Percentiles rank a stretch among this genome's conserved stretches.
Conservation (phyloP, 805 yeast species). For the Wickerhamiella azymoides region DNA sequence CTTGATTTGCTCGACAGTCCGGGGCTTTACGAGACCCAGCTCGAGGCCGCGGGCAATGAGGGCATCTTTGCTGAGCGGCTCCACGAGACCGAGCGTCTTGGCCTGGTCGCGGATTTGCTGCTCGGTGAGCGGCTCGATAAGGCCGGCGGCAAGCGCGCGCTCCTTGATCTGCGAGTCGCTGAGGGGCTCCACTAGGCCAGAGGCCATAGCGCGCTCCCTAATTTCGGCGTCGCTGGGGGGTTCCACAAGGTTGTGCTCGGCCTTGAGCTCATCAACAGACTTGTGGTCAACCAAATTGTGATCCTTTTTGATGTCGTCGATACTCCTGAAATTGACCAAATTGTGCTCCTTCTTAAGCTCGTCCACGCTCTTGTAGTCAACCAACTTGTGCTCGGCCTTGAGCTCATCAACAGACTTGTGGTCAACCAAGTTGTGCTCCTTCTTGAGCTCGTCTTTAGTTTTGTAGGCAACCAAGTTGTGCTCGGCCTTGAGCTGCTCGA, state of each 20-base stretch:
- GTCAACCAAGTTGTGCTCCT: background rate
- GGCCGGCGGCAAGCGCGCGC: slow-evolving; percentile 6
- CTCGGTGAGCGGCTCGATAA: slow-evolving; percentile 14
- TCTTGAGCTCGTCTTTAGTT: no score
- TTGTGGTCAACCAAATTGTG: slow-evolving; percentile 15
- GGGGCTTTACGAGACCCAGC: slow-evolving; percentile 10
- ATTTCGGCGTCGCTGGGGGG: slow-evolving; percentile 34
- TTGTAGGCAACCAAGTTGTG: background rate
- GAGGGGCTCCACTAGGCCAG: slow-evolving; percentile 40
- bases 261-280: background rate
- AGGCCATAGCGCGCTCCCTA: slow-evolving; percentile 33
- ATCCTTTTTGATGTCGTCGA: background rate
- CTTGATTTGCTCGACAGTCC: slow-evolving; percentile 11
- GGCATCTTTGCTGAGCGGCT: slow-evolving; percentile 9
- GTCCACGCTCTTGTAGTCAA: slow-evolving; percentile 6
- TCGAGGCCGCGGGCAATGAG: slow-evolving; percentile 3
- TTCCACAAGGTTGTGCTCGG: no score
- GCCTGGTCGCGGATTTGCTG: no score
- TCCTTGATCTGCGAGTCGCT: slow-evolving; percentile 4
- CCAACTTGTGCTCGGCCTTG: slow-evolving; percentile 7
- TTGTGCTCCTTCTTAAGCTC: slow-evolving; percentile 7
- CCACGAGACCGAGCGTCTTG: slow-evolving; percentile 13
- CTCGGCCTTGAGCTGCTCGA: slow-evolving; percentile 4
- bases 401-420: background rate
- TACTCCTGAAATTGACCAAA: slow-evolving; percentile 3